These are phyloP conservation scores for Fragilariopsis cylindrus DNA, from an alignment of 108 stramenopile species.

Conservation along the genomic window DNA sequence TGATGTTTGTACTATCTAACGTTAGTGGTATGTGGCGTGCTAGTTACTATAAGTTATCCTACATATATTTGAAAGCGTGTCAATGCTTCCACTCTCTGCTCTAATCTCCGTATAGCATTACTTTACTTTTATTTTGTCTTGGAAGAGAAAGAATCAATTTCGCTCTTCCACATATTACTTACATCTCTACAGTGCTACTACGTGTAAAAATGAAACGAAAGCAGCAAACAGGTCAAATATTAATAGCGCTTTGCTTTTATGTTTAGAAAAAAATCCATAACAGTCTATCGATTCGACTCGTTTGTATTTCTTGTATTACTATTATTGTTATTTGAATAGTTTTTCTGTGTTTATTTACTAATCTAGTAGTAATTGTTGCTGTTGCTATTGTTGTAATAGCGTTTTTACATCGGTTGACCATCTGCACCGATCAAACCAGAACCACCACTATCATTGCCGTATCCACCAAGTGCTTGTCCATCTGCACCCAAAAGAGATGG, in stretches of 20 bases:
- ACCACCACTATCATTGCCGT: conserved; percentile 18
- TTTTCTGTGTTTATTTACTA: background rate
- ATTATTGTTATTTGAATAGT: background rate
- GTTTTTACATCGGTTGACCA: conserved; percentile 60
- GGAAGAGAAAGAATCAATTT: too few species aligned
- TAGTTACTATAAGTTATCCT: too few species aligned
- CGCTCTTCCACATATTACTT: too few species aligned
- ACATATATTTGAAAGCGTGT: too few species aligned
- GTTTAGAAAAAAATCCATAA: background rate
- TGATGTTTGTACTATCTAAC: too few species aligned
- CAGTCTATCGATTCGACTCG: background rate
- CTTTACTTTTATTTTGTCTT: too few species aligned
- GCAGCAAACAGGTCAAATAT: background rate
- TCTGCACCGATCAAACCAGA: conserved; percentile 66
- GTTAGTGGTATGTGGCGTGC: too few species aligned
- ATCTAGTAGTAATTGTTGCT: background rate
- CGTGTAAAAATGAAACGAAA: too few species aligned
- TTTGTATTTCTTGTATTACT: background rate
- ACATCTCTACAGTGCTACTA: too few species aligned
- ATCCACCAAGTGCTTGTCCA: conserved; percentile 46
- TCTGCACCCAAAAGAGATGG: conserved; percentile 73
- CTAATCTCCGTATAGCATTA: too few species aligned
- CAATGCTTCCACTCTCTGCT: too few species aligned
- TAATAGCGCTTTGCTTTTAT: background rate
- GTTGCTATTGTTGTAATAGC: conserved; percentile 7